Base-by-base conservation (phyloP, 106 monocot genomes). In the Narthecium ossifragum region DNA sequence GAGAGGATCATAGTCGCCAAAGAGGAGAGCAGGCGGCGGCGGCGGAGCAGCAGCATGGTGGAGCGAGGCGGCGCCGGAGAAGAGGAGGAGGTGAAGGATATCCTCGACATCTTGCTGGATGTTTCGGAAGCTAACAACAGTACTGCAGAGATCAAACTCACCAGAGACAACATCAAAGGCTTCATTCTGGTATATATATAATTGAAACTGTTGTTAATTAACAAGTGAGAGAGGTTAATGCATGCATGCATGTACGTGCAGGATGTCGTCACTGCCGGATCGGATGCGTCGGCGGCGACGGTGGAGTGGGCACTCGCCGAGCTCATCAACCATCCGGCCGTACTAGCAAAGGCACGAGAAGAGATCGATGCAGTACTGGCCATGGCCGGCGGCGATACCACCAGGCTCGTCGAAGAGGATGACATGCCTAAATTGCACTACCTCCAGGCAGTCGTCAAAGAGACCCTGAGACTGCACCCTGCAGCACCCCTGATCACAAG, bases 391-490 rank as follows among this genome's bases (percentile, higher is more conserved):
- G n/a, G n/a, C n/a, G n/a, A n/a, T n/a, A n/a, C n/a, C n/a, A n/a
- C n/a, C n/a, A 41, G 76, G 18, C 24, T 74, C 1, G 70, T 63
- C 10, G 31, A 69, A 14, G 74, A 80, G 37, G 5, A n/a, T 0
- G 80, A 80, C 46, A 51, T 75, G 24, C 29, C 50, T 0, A 47
- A 39, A 15, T 66, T 80, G n/a, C 74, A 73, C 21, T 74, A 66
- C 51, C 48, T 75, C 1, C 74, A 74, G 34, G 63, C 74, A 2
- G 34, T 81, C 10, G 41, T 72, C 1, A 81, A 81, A 31, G 81
- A 81, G 47, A 76, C 76, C 1, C 55, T 81, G 10, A 37, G 81
- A 13, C 62, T 81, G 2, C 75, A 72, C 17, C 76, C 76, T 18
- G 25, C 73, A 1, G 73, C 14, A 1, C 68, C 82, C 0, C 10